Evolutionary conservation across 2,329 filamentous ascomycete genomes (phyloP).

Genomic region (Fusarium subglutinans): DNA sequence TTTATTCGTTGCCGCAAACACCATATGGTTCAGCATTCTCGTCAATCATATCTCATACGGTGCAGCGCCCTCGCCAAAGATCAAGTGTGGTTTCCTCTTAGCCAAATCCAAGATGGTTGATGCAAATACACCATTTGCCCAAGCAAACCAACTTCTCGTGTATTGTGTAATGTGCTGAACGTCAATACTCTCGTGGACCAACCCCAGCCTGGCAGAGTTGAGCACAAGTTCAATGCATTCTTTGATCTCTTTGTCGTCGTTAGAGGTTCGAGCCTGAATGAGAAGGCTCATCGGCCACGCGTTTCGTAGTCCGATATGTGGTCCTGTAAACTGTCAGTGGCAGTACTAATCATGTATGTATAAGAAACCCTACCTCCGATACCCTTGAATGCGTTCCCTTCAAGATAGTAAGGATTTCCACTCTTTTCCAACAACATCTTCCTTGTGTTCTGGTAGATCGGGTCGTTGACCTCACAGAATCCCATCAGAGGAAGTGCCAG

Average conservation of each 20-base stretch:
- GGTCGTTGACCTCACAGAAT: slow-evolving; percentile 71
- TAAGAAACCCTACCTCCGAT: slow-evolving; percentile 75
- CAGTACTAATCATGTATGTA: not conserved
- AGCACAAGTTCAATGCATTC: slow-evolving; percentile 79
- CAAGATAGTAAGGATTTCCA: slow-evolving; percentile 90
- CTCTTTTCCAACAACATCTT: slow-evolving; percentile 75
- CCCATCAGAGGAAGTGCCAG: slow-evolving; percentile 82
- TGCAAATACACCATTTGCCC: slow-evolving; percentile 97
- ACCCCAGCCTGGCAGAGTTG: slow-evolving; percentile 76
- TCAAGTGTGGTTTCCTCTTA: slow-evolving; percentile 84
- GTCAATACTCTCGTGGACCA: slow-evolving; percentile 93
- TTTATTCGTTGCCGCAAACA: not conserved
- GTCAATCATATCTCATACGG: slow-evolving; percentile 62
- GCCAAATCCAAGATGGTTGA: slow-evolving; percentile 91
- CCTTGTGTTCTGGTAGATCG: slow-evolving; percentile 87
- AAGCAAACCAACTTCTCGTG: slow-evolving; percentile 95
- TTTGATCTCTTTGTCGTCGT: slow-evolving; percentile 83
- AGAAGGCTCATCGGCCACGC: slow-evolving; percentile 98
- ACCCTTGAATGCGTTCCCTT: slow-evolving; percentile 79
- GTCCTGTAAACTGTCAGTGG: slow-evolving; percentile 51
- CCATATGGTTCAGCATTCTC: not conserved
- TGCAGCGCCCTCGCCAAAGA: slow-evolving; percentile 74
- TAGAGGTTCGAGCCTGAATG: slow-evolving; percentile 88
- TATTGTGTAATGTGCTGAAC: slow-evolving; percentile 75
- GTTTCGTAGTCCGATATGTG: slow-evolving; percentile 82